Evolutionary conservation across 176 grass and related monocot species (phyloP).

Genomic region (Miscanthus lutarioriparius): DNA sequence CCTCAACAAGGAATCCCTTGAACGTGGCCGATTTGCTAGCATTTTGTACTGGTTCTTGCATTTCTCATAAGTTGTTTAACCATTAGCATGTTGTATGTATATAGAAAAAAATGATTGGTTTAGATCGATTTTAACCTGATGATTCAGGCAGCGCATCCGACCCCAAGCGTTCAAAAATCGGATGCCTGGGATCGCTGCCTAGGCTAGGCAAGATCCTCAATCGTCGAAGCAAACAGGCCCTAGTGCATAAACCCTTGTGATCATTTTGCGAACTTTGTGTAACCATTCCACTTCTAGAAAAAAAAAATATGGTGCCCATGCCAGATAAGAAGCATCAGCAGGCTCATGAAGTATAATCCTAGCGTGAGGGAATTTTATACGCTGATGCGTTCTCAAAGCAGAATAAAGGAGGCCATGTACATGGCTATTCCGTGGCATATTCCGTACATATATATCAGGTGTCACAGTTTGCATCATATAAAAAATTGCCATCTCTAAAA

Average conservation of each 20-base stretch:
- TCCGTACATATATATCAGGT: neutral
- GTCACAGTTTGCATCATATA: neutral
- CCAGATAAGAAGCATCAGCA: neutral
- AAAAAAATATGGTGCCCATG: neutral
- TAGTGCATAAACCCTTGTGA: neutral
- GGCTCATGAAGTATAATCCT: neutral
- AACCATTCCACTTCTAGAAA: neutral
- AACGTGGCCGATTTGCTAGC: neutral
- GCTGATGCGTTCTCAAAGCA: neutral
- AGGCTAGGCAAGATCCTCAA: neutral
- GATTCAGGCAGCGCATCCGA: neutral
- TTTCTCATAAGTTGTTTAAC: neutral
- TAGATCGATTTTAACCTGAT: neutral
- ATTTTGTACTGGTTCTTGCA: neutral
- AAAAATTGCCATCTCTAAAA: neutral
- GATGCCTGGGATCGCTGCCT: neutral
- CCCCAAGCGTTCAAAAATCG: neutral
- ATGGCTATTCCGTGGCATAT: neutral
- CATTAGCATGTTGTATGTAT: neutral
- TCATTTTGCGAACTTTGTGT: neutral
- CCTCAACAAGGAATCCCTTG: neutral
- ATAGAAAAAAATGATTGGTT: constrained; percentile 10
- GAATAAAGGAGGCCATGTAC: neutral
- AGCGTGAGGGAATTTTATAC: neutral
- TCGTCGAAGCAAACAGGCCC: neutral